Evolutionary conservation across 306 rosid genomes (phyloP), one percentile per base, ranked within the genome.

Genomic region (Rosa persica): DNA sequence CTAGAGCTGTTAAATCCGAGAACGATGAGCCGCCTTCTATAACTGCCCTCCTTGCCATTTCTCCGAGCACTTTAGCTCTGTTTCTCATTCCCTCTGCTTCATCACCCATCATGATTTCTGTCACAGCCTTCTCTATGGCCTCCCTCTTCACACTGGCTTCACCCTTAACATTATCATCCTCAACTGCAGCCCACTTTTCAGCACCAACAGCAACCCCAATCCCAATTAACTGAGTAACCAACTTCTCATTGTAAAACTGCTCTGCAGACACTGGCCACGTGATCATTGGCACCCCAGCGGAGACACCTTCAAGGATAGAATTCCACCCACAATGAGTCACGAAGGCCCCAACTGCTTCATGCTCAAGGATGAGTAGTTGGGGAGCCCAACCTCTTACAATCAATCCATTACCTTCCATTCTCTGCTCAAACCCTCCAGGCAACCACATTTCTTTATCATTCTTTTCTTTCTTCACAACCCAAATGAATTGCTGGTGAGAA

Each of bases 281-380:
- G 49, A 72, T 80, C 87, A 81, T 75, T 1, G 84, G 72, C 44
- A 86, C 76, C 17, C 89, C 87, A 0, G 83, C 78, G 6, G 27
- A 22, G 39, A 86, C 73, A 8, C 57, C 85, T 58, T 86, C 89
- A 15, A 86, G 34, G 0, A 70, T 23, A 1, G 83, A 86, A 43
- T 86, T 86, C 87, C 89, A 86, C 12, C 89, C 89, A 67, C 86
- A 83, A 72, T 86, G 82, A 57, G 80, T 86, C 78, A 83, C 75
- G 65, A 83, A 86, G 5, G 75, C 85, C 20, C 89, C 87, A 1
- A 78, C 70, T 4, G 87, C 81, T 75, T 54, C 57, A 23, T 86
- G 85, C 42, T 78, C 78, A 30, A 86, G 80, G 48, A 86, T 86
- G 60, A 36, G 25, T 57, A 80, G 12, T n/a, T 86, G 87, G 6